A percentile compares a stretch with the other conserved stretches of the same genome.
These are phyloP conservation scores for Marchantia paleacea DNA, from an alignment of 225 moss, liverwort and hornwort genomes.

Conservation along the genomic window DNA sequence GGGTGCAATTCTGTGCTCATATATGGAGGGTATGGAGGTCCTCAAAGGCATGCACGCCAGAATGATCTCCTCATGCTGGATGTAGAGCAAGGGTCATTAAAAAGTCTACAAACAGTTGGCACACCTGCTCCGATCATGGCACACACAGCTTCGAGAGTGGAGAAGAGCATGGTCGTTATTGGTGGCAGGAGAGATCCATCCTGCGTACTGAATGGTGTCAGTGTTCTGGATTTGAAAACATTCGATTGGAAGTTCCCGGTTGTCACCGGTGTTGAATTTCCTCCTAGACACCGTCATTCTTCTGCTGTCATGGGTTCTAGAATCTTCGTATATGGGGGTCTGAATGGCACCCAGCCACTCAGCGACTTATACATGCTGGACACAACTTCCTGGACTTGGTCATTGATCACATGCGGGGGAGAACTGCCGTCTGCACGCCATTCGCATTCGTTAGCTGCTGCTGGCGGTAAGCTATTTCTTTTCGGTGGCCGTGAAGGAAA, in stretches of 20 bases:
- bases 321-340: conserved; percentile 74
- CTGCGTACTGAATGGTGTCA: conserved; percentile 59
- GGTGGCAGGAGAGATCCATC: conserved; percentile 77
- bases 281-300: conserved; percentile 84
- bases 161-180: conserved; percentile 60
- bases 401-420: conserved; percentile 42
- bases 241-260: conserved; percentile 57
- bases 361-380: conserved; percentile 63
- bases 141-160: conserved; percentile 55
- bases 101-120: conserved; percentile 38
- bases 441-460: conserved; percentile 62
- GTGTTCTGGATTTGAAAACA: conserved; percentile 58
- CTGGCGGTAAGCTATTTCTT: conserved; percentile 63
- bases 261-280: conserved; percentile 56
- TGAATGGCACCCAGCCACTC: conserved; percentile 43
- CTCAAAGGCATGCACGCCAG: conserved; percentile 61
- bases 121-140: conserved; percentile 68
- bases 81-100: conserved; percentile 45
- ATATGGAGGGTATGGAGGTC: conserved; percentile 89
- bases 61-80: conserved; percentile 55
- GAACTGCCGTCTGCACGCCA: conserved; percentile 62
- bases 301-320: conserved; percentile 55
- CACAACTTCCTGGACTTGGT: conserved; percentile 65
- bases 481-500: conserved; percentile 75
- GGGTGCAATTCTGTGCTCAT: conserved; percentile 51